phyloP scores from a whole-genome alignment of 2,329 filamentous ascomycete genomes.

The Alternaria brassicae region DNA sequence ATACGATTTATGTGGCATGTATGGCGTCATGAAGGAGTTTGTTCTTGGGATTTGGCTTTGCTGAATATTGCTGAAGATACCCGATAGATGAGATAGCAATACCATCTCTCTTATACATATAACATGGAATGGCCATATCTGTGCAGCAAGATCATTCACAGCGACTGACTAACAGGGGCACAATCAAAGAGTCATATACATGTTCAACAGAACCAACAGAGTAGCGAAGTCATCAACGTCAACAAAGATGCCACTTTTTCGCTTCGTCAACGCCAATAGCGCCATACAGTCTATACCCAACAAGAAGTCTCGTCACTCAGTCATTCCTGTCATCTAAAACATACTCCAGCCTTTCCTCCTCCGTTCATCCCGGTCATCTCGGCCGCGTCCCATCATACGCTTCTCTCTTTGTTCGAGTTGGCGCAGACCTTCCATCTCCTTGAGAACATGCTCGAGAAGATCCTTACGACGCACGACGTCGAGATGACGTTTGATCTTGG shows the following conservation, averaged over 20 bases:
- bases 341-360: conserved; percentile 44
- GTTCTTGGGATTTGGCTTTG: background rate
- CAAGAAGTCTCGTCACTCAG: background rate
- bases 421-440: conserved; percentile 92
- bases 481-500: conserved; percentile 84
- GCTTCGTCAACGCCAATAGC: conserved; percentile 6
- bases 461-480: conserved; percentile 94
- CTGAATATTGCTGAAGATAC: background rate
- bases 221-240: conserved; percentile 2
- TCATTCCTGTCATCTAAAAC: conserved; percentile 26
- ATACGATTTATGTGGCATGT: conserved; percentile 1
- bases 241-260: background rate
- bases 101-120: background rate
- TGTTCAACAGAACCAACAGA: background rate
- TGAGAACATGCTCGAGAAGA: conserved; percentile 86
- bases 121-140: fast-evolving
- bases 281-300: conserved; percentile 17
- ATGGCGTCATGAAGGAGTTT: background rate
- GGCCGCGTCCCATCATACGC: conserved; percentile 49
- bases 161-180: background rate
- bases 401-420: conserved; percentile 80
- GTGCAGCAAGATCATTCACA: background rate
- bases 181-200: background rate
- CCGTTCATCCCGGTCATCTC: conserved; percentile 31
- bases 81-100: background rate